These are phyloP conservation scores for Cucumis hystrix DNA, from an alignment of 306 rosid species.

Conservation along the genomic window DNA sequence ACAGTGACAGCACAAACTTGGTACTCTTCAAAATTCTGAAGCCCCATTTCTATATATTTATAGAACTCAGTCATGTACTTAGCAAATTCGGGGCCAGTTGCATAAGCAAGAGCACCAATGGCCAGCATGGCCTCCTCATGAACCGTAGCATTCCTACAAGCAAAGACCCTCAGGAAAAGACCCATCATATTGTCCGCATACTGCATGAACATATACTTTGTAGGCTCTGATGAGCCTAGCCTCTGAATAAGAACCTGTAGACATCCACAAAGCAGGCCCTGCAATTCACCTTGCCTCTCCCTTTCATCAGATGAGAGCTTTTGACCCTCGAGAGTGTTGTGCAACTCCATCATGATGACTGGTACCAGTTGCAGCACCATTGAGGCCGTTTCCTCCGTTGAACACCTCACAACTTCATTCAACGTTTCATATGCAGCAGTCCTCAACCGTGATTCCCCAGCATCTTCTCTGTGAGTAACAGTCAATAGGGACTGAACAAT, in stretches of 20 bases:
- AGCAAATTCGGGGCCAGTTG: constrained; percentile 57
- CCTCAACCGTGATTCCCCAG: constrained; percentile 81
- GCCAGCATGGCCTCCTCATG: constrained; percentile 99
- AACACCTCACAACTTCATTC: constrained; percentile 90
- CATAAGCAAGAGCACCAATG: constrained; percentile 92
- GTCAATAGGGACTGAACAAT: constrained; percentile 65
- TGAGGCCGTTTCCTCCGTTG: constrained; percentile 74
- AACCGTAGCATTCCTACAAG: constrained; percentile 85
- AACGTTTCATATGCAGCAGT: constrained; percentile 91
- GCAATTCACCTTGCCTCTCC: constrained; percentile 67
- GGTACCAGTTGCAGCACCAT: constrained; percentile 72
- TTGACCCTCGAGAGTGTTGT: constrained; percentile 68
- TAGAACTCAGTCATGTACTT: constrained; percentile 79
- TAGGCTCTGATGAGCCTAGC: constrained; percentile 67
- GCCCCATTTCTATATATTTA: constrained; percentile 80
- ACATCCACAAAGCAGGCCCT: constrained; percentile 96
- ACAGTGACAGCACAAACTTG: constrained; percentile 94
- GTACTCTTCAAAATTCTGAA: constrained; percentile 90
- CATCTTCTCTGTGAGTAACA: constrained; percentile 77
- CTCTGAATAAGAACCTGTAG: constrained; percentile 90
- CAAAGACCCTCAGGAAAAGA: constrained; percentile 74
- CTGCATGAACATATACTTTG: constrained; percentile 60
- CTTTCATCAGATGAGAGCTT: constrained; percentile 59
- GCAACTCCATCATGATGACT: constrained; percentile 67
- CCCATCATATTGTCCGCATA: constrained; percentile 83